Evolutionary conservation across 1,284 basidiomycete species (phyloP).

Genomic region (Microbotryomycetes sp.): DNA sequence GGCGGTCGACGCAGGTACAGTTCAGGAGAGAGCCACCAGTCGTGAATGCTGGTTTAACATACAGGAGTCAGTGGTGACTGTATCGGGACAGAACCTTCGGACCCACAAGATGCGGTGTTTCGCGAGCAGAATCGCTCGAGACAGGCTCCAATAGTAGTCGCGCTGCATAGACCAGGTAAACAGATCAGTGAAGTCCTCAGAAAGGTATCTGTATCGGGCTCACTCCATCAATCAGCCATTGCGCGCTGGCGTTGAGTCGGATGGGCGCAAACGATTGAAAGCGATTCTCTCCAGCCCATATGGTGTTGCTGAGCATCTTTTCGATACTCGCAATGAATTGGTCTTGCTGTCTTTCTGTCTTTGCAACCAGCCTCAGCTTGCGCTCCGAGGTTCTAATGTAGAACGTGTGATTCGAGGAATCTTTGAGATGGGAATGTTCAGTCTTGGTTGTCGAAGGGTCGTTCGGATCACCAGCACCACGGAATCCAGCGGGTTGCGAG

Average conservation of each 20-base stretch:
- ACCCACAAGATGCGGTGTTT: slow-evolving; percentile 55
- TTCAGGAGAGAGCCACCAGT: slow-evolving; percentile 87
- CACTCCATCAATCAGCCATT: slow-evolving; percentile 98
- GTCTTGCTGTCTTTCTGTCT: slow-evolving; percentile 93
- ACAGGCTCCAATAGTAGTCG: slow-evolving; percentile 97
- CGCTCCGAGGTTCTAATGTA: slow-evolving; percentile 88
- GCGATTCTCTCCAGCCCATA: slow-evolving; percentile 73
- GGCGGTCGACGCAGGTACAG: slow-evolving; percentile 38
- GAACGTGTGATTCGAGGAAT: slow-evolving; percentile 71
- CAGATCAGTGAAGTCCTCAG: slow-evolving; percentile 1
- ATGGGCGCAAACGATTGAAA: slow-evolving; percentile 95
- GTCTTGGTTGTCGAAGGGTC: slow-evolving; percentile 36
- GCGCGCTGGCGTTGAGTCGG: slow-evolving; percentile 83
- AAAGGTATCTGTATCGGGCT: slow-evolving; percentile 38
- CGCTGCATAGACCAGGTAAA: slow-evolving; percentile 50
- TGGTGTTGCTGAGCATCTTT: slow-evolving; percentile 66
- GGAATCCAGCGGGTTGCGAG: slow-evolving; percentile 25
- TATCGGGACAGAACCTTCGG: neutral
- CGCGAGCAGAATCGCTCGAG: slow-evolving; percentile 82
- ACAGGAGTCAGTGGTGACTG: neutral
- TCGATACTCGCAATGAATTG: slow-evolving; percentile 95
- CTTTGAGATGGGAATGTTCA: slow-evolving; percentile 33
- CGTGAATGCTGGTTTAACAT: slow-evolving; percentile 57
- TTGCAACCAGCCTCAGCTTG: slow-evolving; percentile 77
- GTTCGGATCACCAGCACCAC: slow-evolving; percentile 34